A percentile compares a stretch with the other conserved stretches of the same genome.
These are phyloP conservation scores for Fusarium scirpi DNA, from an alignment of 2,329 filamentous ascomycete genomes.

Conservation along the genomic window DNA sequence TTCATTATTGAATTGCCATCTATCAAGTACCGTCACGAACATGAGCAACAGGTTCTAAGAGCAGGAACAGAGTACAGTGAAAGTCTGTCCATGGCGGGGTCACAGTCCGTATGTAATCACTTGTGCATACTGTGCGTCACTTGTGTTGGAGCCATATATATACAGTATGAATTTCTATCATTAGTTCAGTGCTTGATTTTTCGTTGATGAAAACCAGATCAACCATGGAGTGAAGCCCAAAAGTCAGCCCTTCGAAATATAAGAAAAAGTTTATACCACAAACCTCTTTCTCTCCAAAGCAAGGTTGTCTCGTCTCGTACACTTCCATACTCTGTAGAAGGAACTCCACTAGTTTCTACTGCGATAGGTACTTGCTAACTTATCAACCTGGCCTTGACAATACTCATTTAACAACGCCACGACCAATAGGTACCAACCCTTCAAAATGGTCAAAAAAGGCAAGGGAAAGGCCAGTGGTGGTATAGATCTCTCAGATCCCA, in stretches of 20 bases:
- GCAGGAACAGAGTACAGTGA: background rate
- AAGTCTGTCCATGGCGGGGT: background rate
- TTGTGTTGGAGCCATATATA: background rate
- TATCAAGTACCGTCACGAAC: background rate
- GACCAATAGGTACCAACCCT: background rate
- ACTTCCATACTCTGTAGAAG: slow-evolving; percentile 3
- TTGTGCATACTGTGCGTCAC: background rate
- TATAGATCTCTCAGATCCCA: slow-evolving; percentile 47
- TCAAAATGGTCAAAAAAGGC: slow-evolving; percentile 64
- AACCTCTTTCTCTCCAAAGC: background rate
- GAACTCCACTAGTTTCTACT: slow-evolving; percentile 33
- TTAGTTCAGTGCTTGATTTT: background rate
- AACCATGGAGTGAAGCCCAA: background rate
- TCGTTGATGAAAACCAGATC: background rate
- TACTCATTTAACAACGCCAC: slow-evolving; percentile 23
- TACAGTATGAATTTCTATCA: background rate
- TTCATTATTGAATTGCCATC: background rate
- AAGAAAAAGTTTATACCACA: background rate
- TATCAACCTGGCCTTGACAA: slow-evolving; percentile 10
- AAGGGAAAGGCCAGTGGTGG: slow-evolving; percentile 60
- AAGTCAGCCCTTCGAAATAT: background rate
- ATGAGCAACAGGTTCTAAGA: background rate
- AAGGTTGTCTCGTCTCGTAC: background rate
- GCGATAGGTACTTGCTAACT: slow-evolving; percentile 1
- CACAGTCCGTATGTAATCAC: background rate